Conservation (phyloP, 2,329 filamentous ascomycete genomes). For the Zasmidium cellare region DNA sequence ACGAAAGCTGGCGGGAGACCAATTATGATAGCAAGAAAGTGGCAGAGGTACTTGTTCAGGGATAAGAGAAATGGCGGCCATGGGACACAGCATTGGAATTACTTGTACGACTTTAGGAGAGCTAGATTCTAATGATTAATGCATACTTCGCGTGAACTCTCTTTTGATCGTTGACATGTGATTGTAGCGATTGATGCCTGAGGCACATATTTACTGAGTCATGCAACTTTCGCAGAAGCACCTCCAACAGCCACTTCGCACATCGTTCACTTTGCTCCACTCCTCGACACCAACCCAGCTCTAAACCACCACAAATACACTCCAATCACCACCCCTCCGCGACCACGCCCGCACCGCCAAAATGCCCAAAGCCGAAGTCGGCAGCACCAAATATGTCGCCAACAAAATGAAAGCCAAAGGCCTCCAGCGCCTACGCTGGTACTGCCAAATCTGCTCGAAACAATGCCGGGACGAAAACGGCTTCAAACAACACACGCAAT, state of each 20-base stretch:
- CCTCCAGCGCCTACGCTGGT: slow-evolving; percentile 82
- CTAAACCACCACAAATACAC: not conserved
- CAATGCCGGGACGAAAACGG: slow-evolving; percentile 85
- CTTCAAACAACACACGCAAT: slow-evolving; percentile 78
- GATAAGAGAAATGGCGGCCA: not conserved
- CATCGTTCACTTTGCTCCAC: not conserved
- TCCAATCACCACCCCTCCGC: not conserved
- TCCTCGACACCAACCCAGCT: not conserved
- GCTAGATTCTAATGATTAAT: not conserved
- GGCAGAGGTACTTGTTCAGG: not conserved
- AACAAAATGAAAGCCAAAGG: slow-evolving; percentile 88
- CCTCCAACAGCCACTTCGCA: not conserved
- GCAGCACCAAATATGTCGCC: slow-evolving; percentile 83
- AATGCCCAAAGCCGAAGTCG: slow-evolving; percentile 92
- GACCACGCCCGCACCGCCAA: slow-evolving; percentile 35
- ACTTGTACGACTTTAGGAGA: not conserved
- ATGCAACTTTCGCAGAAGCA: not conserved
- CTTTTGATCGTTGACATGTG: not conserved
- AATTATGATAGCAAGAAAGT: not conserved
- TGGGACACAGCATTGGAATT: not conserved
- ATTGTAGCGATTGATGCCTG: not conserved
- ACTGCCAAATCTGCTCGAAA: slow-evolving; percentile 76
- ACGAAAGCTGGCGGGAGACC: not conserved
- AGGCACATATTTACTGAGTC: not conserved
- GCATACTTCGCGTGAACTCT: not conserved